A percentile compares a stretch with the other conserved stretches of the same genome.
phyloP scores from a whole-genome alignment of 2,329 filamentous ascomycete genomes.

The Myotisia sp. region DNA sequence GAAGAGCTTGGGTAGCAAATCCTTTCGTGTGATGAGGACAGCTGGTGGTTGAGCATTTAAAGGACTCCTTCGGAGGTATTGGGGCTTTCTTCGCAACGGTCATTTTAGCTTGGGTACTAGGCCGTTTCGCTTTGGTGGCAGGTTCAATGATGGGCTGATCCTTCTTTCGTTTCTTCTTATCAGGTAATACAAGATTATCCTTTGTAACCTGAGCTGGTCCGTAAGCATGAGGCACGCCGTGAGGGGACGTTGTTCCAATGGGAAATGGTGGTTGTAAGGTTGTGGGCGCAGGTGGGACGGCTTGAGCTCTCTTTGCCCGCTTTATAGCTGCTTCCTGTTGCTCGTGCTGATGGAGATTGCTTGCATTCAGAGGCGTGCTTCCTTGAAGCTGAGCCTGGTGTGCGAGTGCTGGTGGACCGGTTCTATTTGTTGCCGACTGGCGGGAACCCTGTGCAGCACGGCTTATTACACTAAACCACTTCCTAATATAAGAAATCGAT shows the following conservation, averaged over 20 bases:
- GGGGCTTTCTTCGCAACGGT: constrained; percentile 29
- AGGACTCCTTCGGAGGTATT: constrained; percentile 30
- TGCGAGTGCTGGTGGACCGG: no score
- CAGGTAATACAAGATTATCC: constrained; percentile 44
- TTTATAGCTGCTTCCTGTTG: constrained; percentile 33
- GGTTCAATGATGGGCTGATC: constrained; percentile 27
- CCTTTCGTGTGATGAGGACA: constrained; percentile 42
- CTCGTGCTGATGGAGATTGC: constrained; percentile 34
- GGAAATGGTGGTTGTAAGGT: constrained; percentile 40
- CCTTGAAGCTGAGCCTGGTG: constrained; percentile 10
- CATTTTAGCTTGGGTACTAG: constrained; percentile 20
- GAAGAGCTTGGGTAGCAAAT: constrained; percentile 39
- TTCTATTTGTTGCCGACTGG: no score
- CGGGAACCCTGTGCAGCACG: constrained; percentile 16
- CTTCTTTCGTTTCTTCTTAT: constrained; percentile 43
- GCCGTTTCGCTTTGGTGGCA: constrained; percentile 16
- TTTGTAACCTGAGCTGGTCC: constrained; percentile 38
- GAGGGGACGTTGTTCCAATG: constrained; percentile 38
- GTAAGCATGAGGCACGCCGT: constrained; percentile 44
- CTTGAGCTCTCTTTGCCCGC: constrained; percentile 26
- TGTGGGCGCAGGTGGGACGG: constrained; percentile 35
- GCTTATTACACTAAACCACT: constrained; percentile 29
- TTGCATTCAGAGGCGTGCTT: constrained; percentile 29
- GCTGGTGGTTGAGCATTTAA: constrained; percentile 39
- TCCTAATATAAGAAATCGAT: constrained; percentile 26